A percentile compares a stretch with the other conserved stretches of the same genome.
phyloP scores from a whole-genome alignment of 2,329 filamentous ascomycete species.

The Neospermospora avenae region DNA sequence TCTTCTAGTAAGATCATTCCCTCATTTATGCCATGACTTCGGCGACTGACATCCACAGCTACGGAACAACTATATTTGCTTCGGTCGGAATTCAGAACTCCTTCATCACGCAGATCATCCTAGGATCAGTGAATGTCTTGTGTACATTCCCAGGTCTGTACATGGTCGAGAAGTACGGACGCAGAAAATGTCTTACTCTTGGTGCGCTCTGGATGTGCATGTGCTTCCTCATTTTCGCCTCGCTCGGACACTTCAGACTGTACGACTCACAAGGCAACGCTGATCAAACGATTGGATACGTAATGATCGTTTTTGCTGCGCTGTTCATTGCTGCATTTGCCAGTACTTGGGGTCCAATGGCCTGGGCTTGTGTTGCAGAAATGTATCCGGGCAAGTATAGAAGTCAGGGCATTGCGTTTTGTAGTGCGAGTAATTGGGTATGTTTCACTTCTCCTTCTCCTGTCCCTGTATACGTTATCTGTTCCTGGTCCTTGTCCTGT shows the following conservation, averaged over 20 bases:
- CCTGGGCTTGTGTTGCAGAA: constrained; percentile 67
- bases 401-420: constrained; percentile 57
- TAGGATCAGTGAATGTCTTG: constrained; percentile 64
- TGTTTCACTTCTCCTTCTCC: not conserved
- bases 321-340: constrained; percentile 74
- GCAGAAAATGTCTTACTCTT: constrained; percentile 62
- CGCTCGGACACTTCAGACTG: constrained; percentile 49
- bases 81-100: constrained; percentile 64
- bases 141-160: constrained; percentile 55
- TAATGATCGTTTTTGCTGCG: constrained; percentile 70
- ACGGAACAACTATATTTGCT: constrained; percentile 63
- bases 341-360: constrained; percentile 65
- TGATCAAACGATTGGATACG: constrained; percentile 55
- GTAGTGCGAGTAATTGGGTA: constrained; percentile 50
- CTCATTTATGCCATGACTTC: too few species aligned
- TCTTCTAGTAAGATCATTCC: constrained; percentile 45
- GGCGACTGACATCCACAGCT: constrained; percentile 34
- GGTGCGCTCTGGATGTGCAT: constrained; percentile 69
- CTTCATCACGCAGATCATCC: constrained; percentile 65
- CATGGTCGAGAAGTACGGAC: constrained; percentile 64
- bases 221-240: constrained; percentile 59
- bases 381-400: constrained; percentile 63
- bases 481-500: too few species aligned
- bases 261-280: constrained; percentile 50
- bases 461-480: not conserved